Percentiles rank a stretch among this genome's conserved stretches.
Evolutionary conservation across 495 filamentous ascomycete genomes (phyloP).

Genomic region (Xylaria scruposa): DNA sequence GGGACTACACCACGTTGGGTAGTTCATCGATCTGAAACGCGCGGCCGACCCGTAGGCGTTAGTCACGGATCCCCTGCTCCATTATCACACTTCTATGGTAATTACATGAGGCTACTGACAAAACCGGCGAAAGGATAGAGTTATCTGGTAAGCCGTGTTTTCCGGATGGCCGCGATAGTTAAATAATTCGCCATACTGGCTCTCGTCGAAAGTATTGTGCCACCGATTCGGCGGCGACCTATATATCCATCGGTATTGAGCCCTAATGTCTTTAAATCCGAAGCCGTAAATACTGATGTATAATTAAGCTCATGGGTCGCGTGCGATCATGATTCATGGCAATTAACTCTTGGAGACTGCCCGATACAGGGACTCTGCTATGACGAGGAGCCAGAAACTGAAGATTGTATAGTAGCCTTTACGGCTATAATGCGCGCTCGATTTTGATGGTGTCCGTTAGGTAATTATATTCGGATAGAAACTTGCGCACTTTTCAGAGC

Average conservation of each 20-base stretch:
- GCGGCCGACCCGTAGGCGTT: conserved; percentile 14
- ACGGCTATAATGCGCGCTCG: not conserved
- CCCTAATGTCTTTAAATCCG: not conserved
- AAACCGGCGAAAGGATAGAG: not conserved
- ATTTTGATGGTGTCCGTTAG: not conserved
- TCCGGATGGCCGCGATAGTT: not conserved
- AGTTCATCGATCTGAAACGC: conserved; percentile 26
- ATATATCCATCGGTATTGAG: not conserved
- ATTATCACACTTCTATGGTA: not conserved
- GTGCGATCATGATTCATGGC: not conserved
- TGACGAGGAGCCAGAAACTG: not conserved
- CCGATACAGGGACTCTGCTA: not conserved
- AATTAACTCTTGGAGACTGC: too few species aligned
- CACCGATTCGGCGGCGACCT: not conserved
- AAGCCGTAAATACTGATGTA: conserved; percentile 4
- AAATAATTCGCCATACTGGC: not conserved
- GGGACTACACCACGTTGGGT: not conserved
- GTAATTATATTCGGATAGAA: not conserved
- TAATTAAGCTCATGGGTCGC: not conserved
- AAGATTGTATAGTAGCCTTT: conserved; percentile 5
- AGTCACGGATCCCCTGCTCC: conserved; percentile 2
- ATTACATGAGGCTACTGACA: conserved; percentile 13
- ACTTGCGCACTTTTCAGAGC: not conserved
- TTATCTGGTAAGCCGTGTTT: conserved; percentile 4
- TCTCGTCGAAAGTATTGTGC: not conserved